Percentiles rank a stretch among this genome's conserved stretches.
Evolutionary conservation across 305 asterid species (phyloP).

Genomic region (Nicotiana rustica): DNA sequence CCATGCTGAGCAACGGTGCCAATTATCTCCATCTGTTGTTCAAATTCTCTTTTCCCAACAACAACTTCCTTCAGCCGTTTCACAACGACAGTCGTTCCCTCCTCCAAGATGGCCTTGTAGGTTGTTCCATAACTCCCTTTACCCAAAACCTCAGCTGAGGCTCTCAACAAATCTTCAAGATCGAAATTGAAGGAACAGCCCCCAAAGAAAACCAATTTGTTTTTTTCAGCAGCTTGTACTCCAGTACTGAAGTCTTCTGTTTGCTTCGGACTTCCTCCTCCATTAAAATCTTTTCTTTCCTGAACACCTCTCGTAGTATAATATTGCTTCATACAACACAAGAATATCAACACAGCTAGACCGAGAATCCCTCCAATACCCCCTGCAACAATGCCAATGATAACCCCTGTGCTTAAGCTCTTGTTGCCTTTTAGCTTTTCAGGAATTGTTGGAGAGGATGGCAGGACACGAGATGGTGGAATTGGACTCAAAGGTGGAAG

Average conservation of each 20-base stretch:
- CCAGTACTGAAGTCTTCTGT: constrained; percentile 71
- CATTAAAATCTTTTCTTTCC: constrained; percentile 43
- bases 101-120: constrained; percentile 73
- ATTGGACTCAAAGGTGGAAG: constrained; percentile 33
- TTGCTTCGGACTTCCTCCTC: constrained; percentile 48
- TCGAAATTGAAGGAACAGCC: constrained; percentile 59
- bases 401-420: constrained; percentile 52
- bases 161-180: constrained; percentile 81
- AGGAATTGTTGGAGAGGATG: constrained; percentile 46
- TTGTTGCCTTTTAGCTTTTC: constrained; percentile 44
- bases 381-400: constrained; percentile 59
- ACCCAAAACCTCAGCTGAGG: constrained; percentile 88
- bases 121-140: constrained; percentile 82
- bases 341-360: constrained; percentile 43
- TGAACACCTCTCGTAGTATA: constrained; percentile 40
- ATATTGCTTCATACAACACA: constrained; percentile 51
- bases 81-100: constrained; percentile 70
- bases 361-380: constrained; percentile 48
- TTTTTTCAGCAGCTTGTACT: constrained; percentile 63
- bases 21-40: constrained; percentile 72
- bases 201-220: constrained; percentile 68
- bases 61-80: constrained; percentile 74
- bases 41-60: constrained; percentile 66
- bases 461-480: constrained; percentile 43
- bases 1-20: constrained; percentile 63